Conservation (phyloP, 106 monocot genomes). For the Phalaenopsis aphrodite region DNA sequence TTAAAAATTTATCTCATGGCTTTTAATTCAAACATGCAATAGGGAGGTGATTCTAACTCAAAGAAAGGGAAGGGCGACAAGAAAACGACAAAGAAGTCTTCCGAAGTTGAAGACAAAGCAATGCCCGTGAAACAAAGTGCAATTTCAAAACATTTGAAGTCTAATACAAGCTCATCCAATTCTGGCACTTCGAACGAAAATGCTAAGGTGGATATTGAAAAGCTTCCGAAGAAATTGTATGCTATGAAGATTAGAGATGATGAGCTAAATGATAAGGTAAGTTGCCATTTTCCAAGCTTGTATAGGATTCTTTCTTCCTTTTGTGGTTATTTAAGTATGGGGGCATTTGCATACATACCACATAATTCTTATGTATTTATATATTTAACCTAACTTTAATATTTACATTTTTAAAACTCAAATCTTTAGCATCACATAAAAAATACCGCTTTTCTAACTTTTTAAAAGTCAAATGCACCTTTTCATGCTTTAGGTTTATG, state of each 20-base stretch:
- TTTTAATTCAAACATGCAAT: neutral
- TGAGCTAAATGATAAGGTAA: constrained; percentile 19
- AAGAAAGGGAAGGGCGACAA: constrained; percentile 30
- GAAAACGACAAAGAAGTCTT: constrained; percentile 7
- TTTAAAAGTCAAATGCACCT: too few species aligned
- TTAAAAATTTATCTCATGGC: neutral
- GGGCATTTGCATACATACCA: too few species aligned
- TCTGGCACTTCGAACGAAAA: constrained; percentile 1
- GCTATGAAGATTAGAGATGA: constrained; percentile 28
- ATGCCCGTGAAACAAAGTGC: constrained; percentile 12
- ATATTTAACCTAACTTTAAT: too few species aligned
- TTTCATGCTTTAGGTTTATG: too few species aligned
- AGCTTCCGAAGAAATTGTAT: constrained; percentile 33
- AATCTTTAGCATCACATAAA: too few species aligned
- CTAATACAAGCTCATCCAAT: constrained; percentile 20
- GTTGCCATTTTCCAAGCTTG: neutral
- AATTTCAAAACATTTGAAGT: constrained; percentile 12
- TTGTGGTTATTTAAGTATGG: neutral
- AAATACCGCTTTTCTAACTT: too few species aligned
- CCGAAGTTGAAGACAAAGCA: constrained; percentile 9
- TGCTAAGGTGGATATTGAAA: constrained; percentile 17
- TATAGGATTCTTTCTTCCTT: neutral
- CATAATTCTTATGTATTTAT: too few species aligned
- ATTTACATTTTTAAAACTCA: too few species aligned
- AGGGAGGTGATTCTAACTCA: constrained; percentile 21